Base-by-base conservation (phyloP, 2,329 filamentous ascomycete genomes). In the Saccharata proteae region DNA sequence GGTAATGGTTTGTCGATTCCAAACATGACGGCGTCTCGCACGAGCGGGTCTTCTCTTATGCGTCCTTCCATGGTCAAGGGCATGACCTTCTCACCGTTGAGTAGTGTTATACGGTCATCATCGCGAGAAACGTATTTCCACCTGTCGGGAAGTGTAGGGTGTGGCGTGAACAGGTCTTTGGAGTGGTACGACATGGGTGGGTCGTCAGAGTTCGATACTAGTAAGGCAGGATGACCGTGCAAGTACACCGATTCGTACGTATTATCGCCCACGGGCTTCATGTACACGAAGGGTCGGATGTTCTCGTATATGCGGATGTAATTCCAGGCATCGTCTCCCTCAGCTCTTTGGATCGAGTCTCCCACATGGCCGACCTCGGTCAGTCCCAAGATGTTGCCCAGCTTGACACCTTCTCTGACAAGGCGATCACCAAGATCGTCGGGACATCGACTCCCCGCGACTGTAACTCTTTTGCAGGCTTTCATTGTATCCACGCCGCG, bases 331-430 rank as follows among this genome's bases (percentile, higher is more conserved):
- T 62, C 64, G 45, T 77, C 74, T 2, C 52, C 61, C 3, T 47
- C 45, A 0, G 62, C 57, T 26, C 30, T 27, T 7, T 73, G 57
- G 39, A 67, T 64, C 0, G 71, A 74, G 1, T 69, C 75, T 68
- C 75, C 74, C 10, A 77, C 48, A 42, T 72, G 65, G 5, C 72
- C 71, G 1, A 65, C 69, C 45, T 79, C 74, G 0, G 74, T 77
- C 3, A 67, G 60, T 43, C 71, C 71, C 34, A 74, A 76, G 36
- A 74, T 67, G 9, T 59, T 60, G 3, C 68, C 59, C 1, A 77
- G 50, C 29, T 71, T 63, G 0, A 77, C 66, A 0, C 69, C 70
- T 3, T 61, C 54, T 1, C 57, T 48, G 0, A 71, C 65, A 0
- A 77, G 47, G 2, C 52, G 41, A 38, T 76, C 62, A 0, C 73